A percentile compares a stretch with the other conserved stretches of the same genome.
Conservation (phyloP, 2,329 filamentous ascomycete species). For the Hypoxylon sp. region DNA sequence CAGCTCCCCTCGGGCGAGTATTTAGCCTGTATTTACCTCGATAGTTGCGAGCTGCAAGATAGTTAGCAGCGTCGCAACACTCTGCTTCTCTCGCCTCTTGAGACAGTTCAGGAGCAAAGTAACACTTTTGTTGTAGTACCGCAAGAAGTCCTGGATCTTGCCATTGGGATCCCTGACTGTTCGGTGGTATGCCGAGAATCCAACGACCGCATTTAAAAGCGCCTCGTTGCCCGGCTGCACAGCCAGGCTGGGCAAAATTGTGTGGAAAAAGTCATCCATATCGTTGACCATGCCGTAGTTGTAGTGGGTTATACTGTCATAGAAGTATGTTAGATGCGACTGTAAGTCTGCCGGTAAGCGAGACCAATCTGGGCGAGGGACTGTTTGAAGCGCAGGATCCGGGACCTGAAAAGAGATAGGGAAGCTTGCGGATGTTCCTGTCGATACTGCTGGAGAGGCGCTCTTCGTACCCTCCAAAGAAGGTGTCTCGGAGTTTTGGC, state of each 20-base stretch:
- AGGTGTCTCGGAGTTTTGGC: slow-evolving; percentile 62
- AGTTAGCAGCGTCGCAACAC: slow-evolving; percentile 79
- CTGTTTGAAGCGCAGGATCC: slow-evolving; percentile 43
- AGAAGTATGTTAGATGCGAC: slow-evolving; percentile 81
- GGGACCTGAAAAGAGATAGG: slow-evolving; percentile 46
- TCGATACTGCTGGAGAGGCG: slow-evolving; percentile 62
- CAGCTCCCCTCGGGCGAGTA: slow-evolving; percentile 11
- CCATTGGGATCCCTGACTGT: slow-evolving; percentile 75
- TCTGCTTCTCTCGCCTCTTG: slow-evolving; percentile 74
- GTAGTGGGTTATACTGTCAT: slow-evolving; percentile 77
- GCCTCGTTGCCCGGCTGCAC: slow-evolving; percentile 73
- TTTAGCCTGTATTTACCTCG: slow-evolving; percentile 68
- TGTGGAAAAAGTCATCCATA: slow-evolving; percentile 75
- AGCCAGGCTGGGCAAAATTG: slow-evolving; percentile 75
- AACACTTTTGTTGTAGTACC: slow-evolving; percentile 91
- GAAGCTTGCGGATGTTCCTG: slow-evolving; percentile 51
- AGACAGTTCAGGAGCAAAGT: slow-evolving; percentile 76
- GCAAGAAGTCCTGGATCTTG: slow-evolving; percentile 81
- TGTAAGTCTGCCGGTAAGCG: slow-evolving; percentile 74
- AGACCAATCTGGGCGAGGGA: slow-evolving; percentile 57
- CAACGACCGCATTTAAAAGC: slow-evolving; percentile 84
- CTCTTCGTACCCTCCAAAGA: slow-evolving; percentile 61
- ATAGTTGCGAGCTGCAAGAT: slow-evolving; percentile 93
- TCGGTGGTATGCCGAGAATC: slow-evolving; percentile 88
- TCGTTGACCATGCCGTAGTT: slow-evolving; percentile 84